These are phyloP conservation scores for Cladophialophora carrionii DNA, from an alignment of 2,329 filamentous ascomycete species.

Conservation along the genomic window DNA sequence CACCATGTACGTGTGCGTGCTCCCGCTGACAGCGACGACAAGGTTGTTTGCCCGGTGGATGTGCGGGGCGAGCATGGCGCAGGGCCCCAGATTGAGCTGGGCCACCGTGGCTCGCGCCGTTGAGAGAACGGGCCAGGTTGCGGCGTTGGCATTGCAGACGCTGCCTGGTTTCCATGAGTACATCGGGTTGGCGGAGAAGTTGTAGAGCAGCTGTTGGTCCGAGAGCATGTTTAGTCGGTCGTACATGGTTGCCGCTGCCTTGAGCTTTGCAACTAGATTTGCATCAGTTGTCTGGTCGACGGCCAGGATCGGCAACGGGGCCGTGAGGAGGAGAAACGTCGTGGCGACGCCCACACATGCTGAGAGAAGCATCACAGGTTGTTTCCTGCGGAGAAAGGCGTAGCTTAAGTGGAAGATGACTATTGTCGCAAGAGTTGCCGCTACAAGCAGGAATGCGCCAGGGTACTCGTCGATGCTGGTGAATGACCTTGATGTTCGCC, in stretches of 20 bases:
- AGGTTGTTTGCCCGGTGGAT: conserved; percentile 51
- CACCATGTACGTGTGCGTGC: conserved; percentile 53
- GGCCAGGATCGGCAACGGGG: conserved; percentile 34
- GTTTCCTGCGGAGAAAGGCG: conserved; percentile 15
- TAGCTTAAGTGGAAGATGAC: conserved; percentile 19
- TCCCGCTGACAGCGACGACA: conserved; percentile 50
- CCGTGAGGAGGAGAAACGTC: conserved; percentile 36
- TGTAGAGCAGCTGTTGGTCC: conserved; percentile 54
- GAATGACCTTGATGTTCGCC: not conserved
- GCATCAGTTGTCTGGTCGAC: conserved; percentile 49
- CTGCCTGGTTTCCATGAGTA: conserved; percentile 30
- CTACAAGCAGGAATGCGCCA: conserved; percentile 3
- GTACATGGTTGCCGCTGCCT: conserved; percentile 50
- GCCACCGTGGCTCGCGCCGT: conserved; percentile 50
- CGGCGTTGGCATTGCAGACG: conserved; percentile 42
- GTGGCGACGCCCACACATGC: conserved; percentile 29
- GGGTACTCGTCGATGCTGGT: not conserved
- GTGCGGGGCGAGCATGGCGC: conserved; percentile 53
- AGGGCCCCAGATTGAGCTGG: conserved; percentile 51
- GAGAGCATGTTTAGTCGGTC: conserved; percentile 50
- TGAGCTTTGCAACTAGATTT: conserved; percentile 46
- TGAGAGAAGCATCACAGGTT: conserved; percentile 23
- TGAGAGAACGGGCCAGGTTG: conserved; percentile 50
- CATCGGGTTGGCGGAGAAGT: conserved; percentile 47
- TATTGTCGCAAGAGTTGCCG: conserved; percentile 12